Evolutionary conservation across 345 rosid species (phyloP).

Genomic region (Gossypium herbaceum): DNA sequence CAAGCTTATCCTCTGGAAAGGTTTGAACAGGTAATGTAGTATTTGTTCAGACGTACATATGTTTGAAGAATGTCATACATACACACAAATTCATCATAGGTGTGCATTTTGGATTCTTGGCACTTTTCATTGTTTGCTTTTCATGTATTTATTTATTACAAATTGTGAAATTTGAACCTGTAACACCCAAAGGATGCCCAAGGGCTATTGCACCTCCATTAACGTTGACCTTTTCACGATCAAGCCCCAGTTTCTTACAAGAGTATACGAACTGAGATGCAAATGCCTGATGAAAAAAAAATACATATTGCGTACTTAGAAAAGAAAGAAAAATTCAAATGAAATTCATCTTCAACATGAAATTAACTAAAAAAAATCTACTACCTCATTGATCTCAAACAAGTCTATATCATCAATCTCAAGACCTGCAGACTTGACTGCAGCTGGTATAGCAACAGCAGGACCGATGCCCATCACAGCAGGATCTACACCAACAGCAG

Average conservation of each 20-base stretch:
- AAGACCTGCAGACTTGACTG: slow-evolving; percentile 77
- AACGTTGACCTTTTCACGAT: slow-evolving; percentile 70
- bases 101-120: not conserved
- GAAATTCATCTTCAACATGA: not conserved
- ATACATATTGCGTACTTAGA: slow-evolving; percentile 1
- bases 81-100: not conserved
- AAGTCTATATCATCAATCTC: slow-evolving; percentile 60
- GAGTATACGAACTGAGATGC: slow-evolving; percentile 91
- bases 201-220: slow-evolving; percentile 97
- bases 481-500: slow-evolving; percentile 95
- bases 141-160: not conserved
- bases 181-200: slow-evolving; percentile 95
- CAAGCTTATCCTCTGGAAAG: not conserved
- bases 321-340: not conserved
- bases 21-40: not conserved
- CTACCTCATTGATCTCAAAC: slow-evolving; percentile 93
- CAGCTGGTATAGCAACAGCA: slow-evolving; percentile 90
- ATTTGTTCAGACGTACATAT: not conserved
- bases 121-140: not conserved
- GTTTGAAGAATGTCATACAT: not conserved
- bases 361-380: not conserved
- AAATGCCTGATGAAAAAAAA: slow-evolving; percentile 62
- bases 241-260: slow-evolving; percentile 70
- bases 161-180: slow-evolving; percentile 47
- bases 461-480: slow-evolving; percentile 96